phyloP scores from a whole-genome alignment of 495 filamentous ascomycete genomes.

The Hypoxylon intermedium region DNA sequence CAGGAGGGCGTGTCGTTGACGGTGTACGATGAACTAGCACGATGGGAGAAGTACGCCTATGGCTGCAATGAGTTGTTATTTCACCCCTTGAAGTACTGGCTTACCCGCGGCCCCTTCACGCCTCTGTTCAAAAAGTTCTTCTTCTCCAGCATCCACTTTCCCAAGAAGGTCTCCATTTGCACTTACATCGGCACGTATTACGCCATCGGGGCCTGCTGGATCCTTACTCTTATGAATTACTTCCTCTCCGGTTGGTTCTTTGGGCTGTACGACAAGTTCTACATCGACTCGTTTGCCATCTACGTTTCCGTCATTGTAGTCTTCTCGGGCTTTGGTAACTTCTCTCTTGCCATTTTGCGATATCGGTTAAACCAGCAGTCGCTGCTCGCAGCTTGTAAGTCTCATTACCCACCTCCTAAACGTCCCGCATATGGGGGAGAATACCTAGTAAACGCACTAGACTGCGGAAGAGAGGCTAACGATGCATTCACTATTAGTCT shows the following conservation, averaged over 20 bases:
- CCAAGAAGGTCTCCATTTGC: slow-evolving; percentile 73
- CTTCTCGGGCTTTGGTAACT: slow-evolving; percentile 62
- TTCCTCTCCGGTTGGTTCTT: slow-evolving; percentile 68
- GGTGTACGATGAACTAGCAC: slow-evolving; percentile 75
- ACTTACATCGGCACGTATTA: slow-evolving; percentile 81
- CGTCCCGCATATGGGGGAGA: background rate
- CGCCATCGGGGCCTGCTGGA: slow-evolving; percentile 71
- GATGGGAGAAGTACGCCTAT: slow-evolving; percentile 82
- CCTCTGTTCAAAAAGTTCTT: slow-evolving; percentile 69
- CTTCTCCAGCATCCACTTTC: slow-evolving; percentile 63
- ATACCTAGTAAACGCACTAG: background rate
- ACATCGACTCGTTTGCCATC: slow-evolving; percentile 67
- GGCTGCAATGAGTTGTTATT: slow-evolving; percentile 73
- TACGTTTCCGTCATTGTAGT: slow-evolving; percentile 64
- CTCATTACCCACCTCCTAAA: background rate
- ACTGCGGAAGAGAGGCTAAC: slow-evolving; percentile 5
- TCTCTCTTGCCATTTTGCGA: slow-evolving; percentile 60
- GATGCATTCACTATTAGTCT: slow-evolving; percentile 46
- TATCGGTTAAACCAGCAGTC: slow-evolving; percentile 57
- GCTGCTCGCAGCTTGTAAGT: slow-evolving; percentile 47
- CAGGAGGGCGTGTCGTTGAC: slow-evolving; percentile 79
- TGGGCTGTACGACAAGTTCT: slow-evolving; percentile 65
- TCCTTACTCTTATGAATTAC: slow-evolving; percentile 69
- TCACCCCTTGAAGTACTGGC: slow-evolving; percentile 61
- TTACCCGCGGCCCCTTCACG: slow-evolving; percentile 66